Evolutionary conservation across 495 filamentous ascomycete genomes (phyloP), one percentile per base, ranked within the genome.

Genomic region (Penicillium cataractarum): DNA sequence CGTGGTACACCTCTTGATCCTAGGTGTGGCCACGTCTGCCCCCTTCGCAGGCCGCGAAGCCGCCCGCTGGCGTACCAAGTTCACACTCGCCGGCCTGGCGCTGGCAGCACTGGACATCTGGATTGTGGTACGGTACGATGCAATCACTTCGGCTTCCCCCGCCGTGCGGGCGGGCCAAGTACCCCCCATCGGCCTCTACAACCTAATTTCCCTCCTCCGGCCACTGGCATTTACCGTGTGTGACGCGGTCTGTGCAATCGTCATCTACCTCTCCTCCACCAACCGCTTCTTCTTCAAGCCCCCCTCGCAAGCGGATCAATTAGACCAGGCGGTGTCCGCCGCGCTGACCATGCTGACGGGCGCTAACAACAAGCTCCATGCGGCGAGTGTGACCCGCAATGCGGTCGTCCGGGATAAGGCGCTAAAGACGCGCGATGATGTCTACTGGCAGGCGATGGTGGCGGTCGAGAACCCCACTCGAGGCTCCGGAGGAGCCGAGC

Each of bases 221-320:
- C 80, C 78, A 12, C 49, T 89, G 7, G 72, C 73, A 0, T 83
- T 98, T 1, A 84, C 84, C 0, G 58, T 81, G 2, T 77, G 89
- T 2, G 90, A 98, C 71, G 72, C 64, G 1, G n/a, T 82, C 6
- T 73, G 92, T 1, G 89, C 86, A 0, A 70, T 71, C 15, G 72
- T 89, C 6, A 74, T 97, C 15, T 97, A 88, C 74, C 78, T 93
- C 15, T 84, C 88, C 0, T 84, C 86, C 24, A 97, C 95, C 21
- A 90, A 93, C 66, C 85, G 94, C 15, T 81, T 82, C 69, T 84
- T 88, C 64, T 82, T 83, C 55, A 71, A 73, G n/a, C 84, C 83
- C 31, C 76, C 81, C 2, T 72, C 75, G 12, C 69, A 79, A n/a
- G 76, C 73, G 7, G 84, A 88, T 27, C 75, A 78, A 55, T 53